Conservation (phyloP, 257 asterid species). For the Lantana camara region DNA sequence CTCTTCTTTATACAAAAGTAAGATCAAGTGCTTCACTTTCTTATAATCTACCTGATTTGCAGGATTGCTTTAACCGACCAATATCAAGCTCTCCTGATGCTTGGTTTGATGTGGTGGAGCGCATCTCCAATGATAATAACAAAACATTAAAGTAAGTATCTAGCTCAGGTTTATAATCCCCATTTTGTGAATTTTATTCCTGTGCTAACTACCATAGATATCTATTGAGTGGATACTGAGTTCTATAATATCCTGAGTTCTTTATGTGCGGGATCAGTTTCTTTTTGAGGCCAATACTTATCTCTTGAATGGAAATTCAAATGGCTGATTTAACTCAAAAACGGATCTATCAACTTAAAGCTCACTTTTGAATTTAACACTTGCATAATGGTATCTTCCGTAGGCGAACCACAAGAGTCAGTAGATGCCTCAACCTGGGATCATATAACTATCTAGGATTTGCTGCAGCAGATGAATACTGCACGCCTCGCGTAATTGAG, state of each 20-base stretch:
- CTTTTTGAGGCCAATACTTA: constrained; percentile 3
- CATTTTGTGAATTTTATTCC: not conserved
- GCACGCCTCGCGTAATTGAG: constrained; percentile 96
- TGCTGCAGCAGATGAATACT: constrained; percentile 97
- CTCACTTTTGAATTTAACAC: not conserved
- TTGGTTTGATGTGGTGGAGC: constrained; percentile 99
- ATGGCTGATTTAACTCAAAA: constrained; percentile 13
- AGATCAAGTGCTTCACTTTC: not conserved
- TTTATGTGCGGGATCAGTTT: not conserved
- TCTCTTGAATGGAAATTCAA: not conserved
- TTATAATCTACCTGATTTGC: constrained; percentile 25
- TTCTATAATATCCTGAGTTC: not conserved
- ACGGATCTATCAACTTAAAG: not conserved
- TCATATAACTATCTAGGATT: constrained; percentile 98
- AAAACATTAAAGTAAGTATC: constrained; percentile 77
- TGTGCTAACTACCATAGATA: not conserved
- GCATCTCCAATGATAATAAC: constrained; percentile 86
- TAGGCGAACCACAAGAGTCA: constrained; percentile 75
- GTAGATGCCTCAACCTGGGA: constrained; percentile 92
- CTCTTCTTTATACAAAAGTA: not conserved
- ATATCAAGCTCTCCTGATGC: constrained; percentile 99
- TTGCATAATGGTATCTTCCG: constrained; percentile 30
- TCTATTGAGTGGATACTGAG: too few species aligned
- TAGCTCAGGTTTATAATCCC: constrained; percentile 7
- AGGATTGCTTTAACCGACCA: constrained; percentile 99